A percentile compares a stretch with the other conserved stretches of the same genome.
Evolutionary conservation across 2,329 filamentous ascomycete genomes (phyloP).

Genomic region (Fusarium subtropicale): DNA sequence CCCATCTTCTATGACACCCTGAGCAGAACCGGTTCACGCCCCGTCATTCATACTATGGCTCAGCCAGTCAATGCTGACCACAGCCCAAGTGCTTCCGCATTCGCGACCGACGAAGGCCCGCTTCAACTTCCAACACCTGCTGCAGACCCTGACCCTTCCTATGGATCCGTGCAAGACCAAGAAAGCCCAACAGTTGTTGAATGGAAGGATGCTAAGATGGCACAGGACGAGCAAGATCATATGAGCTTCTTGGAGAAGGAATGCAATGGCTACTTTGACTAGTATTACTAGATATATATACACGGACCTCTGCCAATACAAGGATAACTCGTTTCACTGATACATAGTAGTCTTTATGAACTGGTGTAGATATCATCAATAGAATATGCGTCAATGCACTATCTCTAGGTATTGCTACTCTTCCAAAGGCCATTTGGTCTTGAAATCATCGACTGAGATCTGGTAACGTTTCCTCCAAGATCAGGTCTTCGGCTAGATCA

Average conservation of each 20-base stretch:
- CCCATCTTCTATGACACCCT: background rate
- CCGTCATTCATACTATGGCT: background rate
- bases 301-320: background rate
- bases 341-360: background rate
- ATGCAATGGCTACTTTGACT: background rate
- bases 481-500: no score
- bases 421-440: no score
- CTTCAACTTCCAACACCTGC: background rate
- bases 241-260: background rate
- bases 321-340: background rate
- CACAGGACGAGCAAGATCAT: background rate
- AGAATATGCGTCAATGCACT: no score
- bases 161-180: background rate
- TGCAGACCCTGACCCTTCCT: background rate
- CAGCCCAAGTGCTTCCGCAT: rapidly evolving
- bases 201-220: background rate
- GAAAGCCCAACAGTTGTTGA: background rate
- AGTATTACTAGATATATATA: background rate
- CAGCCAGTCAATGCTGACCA: rapidly evolving
- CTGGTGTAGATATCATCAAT: background rate
- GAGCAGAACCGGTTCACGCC: background rate
- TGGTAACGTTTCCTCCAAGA: no score
- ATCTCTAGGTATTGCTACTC: no score
- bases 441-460: no score
- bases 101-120: rapidly evolving